Percentiles rank a stretch among this genome's conserved stretches.
These are phyloP conservation scores for Acer yangbiense DNA, from an alignment of 345 rosid species.

Conservation along the genomic window DNA sequence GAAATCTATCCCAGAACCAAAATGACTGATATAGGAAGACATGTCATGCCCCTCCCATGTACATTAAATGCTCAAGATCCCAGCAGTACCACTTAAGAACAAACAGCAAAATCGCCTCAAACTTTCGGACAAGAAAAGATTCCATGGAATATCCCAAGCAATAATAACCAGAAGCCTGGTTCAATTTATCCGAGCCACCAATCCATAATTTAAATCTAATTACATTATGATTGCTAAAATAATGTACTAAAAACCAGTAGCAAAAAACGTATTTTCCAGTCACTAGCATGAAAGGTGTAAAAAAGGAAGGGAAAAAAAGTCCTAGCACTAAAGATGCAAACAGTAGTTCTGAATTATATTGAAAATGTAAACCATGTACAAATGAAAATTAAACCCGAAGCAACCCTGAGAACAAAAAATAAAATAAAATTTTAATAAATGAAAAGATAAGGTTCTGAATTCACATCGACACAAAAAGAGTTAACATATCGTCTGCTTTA, in stretches of 20 bases:
- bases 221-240: background rate
- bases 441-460: background rate
- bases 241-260: background rate
- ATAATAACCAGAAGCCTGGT: background rate
- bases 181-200: background rate
- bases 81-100: background rate
- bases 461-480: background rate
- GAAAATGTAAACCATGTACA: too few relatives aligned
- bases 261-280: background rate
- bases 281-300: background rate
- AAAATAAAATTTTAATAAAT: too few relatives aligned
- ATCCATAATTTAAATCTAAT: background rate
- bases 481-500: background rate
- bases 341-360: too few relatives aligned
- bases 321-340: background rate
- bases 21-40: background rate
- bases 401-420: background rate
- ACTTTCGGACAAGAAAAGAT: background rate
- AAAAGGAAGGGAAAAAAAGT: background rate
- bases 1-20: background rate
- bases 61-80: background rate
- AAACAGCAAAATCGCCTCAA: background rate
- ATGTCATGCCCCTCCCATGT: background rate
- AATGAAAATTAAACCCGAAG: background rate
- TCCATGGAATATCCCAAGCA: constrained; percentile 4